Base-by-base conservation (phyloP, 208 protist genomes). In the Borovskyia barvae region DNA sequence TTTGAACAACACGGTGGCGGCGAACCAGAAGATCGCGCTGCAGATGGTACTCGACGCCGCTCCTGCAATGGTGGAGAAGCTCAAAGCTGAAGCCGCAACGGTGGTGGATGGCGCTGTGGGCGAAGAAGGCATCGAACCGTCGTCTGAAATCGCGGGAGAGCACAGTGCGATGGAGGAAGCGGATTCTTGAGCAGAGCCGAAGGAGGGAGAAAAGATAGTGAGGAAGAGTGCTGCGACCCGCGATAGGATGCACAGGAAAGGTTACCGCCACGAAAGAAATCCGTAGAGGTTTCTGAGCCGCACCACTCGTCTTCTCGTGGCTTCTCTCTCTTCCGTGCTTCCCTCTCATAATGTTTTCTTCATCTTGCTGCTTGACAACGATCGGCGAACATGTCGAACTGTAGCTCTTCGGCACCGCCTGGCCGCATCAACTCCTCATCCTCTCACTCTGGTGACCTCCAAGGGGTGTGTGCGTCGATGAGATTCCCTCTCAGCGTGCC, bases 1-100 rank as follows among this genome's bases (percentile, higher is more conserved):
- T 9, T 87, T 94, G 82, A 91, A 85, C 50, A 47, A 11, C 0
- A 41, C 50, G 2, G 80, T 94, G 17, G 82, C 80, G 6, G 59
- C 41, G 12, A 90, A 82, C 48, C 88, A 94, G 50, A 40, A 70
- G 14, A 47, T 42, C 0, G 85, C 73, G 2, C 48, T 92, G 33
- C 68, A 75, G 28, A 85, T 89, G 77, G 77, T 94, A 8, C 25
- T 94, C 28, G 57, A 75, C 50, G 75, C 54, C 19, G 55, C 55
- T 24, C 53, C 66, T 2, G 43, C 26, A 12, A 40, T 51, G 35
- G 32, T 6, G n/a, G 35, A 14, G 20, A 56, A 66, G 43, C 11
- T 43, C 22, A 30, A 49, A 28, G 47, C n/a, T 19, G 40, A 12
- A 12, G 12, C 40, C 7, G 7, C 7, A 5, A 19, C 12, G n/a